Conservation (phyloP, 2,329 filamentous ascomycete species). For the Drechslerella stenobrocha region DNA sequence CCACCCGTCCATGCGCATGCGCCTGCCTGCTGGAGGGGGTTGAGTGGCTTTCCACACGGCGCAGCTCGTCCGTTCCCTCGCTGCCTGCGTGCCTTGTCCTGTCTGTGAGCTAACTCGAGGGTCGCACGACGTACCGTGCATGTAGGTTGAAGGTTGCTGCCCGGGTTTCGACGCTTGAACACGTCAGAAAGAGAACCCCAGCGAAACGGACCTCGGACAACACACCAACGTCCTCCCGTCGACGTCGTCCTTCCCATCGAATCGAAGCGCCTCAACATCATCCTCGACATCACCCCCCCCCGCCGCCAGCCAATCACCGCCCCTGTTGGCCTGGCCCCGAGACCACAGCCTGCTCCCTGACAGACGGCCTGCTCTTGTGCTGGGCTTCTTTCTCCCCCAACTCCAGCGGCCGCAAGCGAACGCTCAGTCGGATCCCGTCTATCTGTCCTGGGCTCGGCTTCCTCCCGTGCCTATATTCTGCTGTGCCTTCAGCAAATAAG, state of each 20-base stretch:
- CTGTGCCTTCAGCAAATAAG: constrained; percentile 27
- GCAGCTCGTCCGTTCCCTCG: background rate
- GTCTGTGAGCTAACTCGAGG: too few relatives aligned
- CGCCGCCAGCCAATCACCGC: constrained; percentile 28
- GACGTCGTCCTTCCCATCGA: constrained; percentile 4
- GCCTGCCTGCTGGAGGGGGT: too few relatives aligned
- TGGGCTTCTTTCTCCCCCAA: constrained; percentile 26
- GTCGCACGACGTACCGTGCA: too few relatives aligned
- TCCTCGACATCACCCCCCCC: constrained; percentile 20
- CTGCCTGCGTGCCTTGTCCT: too few relatives aligned
- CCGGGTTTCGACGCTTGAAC: too few relatives aligned
- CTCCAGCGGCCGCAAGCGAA: constrained; percentile 42
- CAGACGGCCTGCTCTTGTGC: constrained; percentile 25
- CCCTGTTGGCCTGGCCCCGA: constrained; percentile 15
- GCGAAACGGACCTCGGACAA: too few relatives aligned
- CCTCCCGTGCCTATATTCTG: constrained; percentile 9
- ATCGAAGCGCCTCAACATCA: constrained; percentile 16
- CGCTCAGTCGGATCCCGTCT: constrained; percentile 22
- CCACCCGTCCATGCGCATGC: constrained; percentile 20
- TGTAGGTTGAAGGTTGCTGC: too few relatives aligned
- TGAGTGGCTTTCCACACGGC: too few relatives aligned
- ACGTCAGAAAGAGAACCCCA: too few relatives aligned
- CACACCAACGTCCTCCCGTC: too few relatives aligned
- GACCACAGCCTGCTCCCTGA: constrained; percentile 30
- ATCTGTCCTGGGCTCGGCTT: constrained; percentile 6